Evolutionary conservation across 2,329 filamentous ascomycete species (phyloP).

Genomic region (Phialophora macrospora): DNA sequence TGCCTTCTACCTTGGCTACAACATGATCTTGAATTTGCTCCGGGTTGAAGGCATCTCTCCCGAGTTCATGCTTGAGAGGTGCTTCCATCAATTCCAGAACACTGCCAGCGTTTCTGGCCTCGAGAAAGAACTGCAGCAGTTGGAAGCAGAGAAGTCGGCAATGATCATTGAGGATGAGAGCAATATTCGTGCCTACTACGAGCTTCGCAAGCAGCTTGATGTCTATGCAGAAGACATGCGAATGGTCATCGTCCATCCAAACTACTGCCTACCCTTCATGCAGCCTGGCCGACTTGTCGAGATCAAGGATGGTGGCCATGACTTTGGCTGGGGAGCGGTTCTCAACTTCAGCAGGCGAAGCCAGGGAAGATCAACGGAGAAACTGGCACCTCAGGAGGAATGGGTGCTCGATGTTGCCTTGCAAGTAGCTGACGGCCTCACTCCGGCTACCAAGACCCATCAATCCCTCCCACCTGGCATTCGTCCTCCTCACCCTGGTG

Average conservation of each 20-base stretch:
- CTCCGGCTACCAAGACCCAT: slow-evolving; percentile 63
- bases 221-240: slow-evolving; percentile 87
- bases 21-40: slow-evolving; percentile 97
- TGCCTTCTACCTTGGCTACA: slow-evolving; percentile 96
- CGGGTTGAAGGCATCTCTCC: slow-evolving; percentile 99
- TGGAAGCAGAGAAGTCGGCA: slow-evolving; percentile 75
- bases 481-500: slow-evolving; percentile 63
- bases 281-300: slow-evolving; percentile 86
- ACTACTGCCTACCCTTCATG: slow-evolving; percentile 81
- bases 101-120: slow-evolving; percentile 81
- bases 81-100: slow-evolving; percentile 98
- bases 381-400: slow-evolving; percentile 74
- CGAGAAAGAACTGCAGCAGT: slow-evolving; percentile 78
- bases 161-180: slow-evolving; percentile 83
- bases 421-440: slow-evolving; percentile 59
- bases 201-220: slow-evolving; percentile 81
- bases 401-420: slow-evolving; percentile 84
- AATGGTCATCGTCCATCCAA: slow-evolving; percentile 87
- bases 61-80: slow-evolving; percentile 97
- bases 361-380: slow-evolving; percentile 68
- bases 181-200: slow-evolving; percentile 92
- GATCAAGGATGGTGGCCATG: slow-evolving; percentile 76
- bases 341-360: slow-evolving; percentile 71
- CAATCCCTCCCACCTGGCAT: slow-evolving; percentile 69
- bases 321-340: slow-evolving; percentile 95